phyloP scores from a whole-genome alignment of 495 filamentous ascomycete species.

The Trichoderma parareesei region DNA sequence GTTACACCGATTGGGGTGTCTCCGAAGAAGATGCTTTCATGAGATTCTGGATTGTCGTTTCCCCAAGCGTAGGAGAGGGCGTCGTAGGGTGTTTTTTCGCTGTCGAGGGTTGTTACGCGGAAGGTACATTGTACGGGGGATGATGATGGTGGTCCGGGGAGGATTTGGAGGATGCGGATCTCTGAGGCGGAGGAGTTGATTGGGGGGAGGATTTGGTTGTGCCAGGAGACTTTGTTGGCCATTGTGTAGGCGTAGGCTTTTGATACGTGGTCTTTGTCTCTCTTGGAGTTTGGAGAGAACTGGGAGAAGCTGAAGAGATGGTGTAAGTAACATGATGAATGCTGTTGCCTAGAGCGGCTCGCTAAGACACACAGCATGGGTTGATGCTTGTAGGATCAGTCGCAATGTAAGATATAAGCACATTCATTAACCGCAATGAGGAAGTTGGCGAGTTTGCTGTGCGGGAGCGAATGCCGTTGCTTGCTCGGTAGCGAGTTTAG shows the following conservation, averaged over 20 bases:
- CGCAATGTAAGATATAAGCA: too few species aligned
- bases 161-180: not conserved
- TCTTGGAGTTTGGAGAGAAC: not conserved
- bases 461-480: too few species aligned
- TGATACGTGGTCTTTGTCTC: not conserved
- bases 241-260: not conserved
- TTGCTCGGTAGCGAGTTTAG: too few species aligned
- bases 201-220: not conserved
- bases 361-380: too few species aligned
- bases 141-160: not conserved
- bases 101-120: slow-evolving; percentile 6
- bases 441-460: too few species aligned
- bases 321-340: too few species aligned
- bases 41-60: slow-evolving; percentile 6
- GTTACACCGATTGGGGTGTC: slow-evolving; percentile 14
- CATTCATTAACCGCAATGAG: too few species aligned
- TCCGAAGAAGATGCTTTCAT: slow-evolving; percentile 12
- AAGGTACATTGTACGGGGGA: not conserved
- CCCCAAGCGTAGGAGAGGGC: slow-evolving; percentile 33
- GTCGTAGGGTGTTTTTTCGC: slow-evolving; percentile 16
- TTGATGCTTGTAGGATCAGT: too few species aligned
- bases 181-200: not conserved
- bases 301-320: not conserved
- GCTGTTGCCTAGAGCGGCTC: too few species aligned
- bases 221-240: slow-evolving; percentile 4